phyloP scores from a whole-genome alignment of 768 basidiomycete genomes.

The Boletus reticulatus region DNA sequence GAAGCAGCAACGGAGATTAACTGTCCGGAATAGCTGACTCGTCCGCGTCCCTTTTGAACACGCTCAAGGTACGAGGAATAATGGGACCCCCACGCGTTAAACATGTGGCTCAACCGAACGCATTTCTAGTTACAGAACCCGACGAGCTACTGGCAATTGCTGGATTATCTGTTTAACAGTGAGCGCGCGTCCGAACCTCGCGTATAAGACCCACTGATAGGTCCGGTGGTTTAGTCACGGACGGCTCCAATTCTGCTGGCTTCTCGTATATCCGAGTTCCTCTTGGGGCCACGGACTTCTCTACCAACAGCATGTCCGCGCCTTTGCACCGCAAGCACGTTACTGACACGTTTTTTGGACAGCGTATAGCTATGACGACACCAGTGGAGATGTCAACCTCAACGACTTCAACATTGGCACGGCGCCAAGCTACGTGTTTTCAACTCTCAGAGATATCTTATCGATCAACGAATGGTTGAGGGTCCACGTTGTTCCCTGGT shows the following conservation, averaged over 20 bases:
- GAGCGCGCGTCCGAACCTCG: neutral
- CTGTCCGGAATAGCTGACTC: constrained; percentile 56
- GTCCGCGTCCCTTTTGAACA: constrained; percentile 56
- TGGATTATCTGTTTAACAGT: constrained; percentile 57
- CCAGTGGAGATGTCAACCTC: constrained; percentile 59
- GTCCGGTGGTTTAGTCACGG: constrained; percentile 39
- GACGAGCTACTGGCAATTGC: constrained; percentile 54
- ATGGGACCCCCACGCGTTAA: neutral
- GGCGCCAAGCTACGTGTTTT: constrained; percentile 62
- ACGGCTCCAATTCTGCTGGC: constrained; percentile 62
- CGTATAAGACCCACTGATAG: neutral
- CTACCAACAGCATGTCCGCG: constrained; percentile 45
- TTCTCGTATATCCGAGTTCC: constrained; percentile 68
- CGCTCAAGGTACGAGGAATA: constrained; percentile 53
- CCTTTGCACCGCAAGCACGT: neutral
- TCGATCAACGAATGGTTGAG: constrained; percentile 51
- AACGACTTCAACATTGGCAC: constrained; percentile 53
- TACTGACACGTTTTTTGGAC: constrained; percentile 1
- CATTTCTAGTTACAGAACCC: constrained; percentile 46
- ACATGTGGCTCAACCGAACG: constrained; percentile 2
- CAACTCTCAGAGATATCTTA: constrained; percentile 61
- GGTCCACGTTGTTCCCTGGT: constrained; percentile 70
- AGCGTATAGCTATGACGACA: constrained; percentile 69
- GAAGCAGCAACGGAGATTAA: neutral
- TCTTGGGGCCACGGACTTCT: constrained; percentile 75